Conservation (phyloP, 257 asterid genomes). For the Linaria vulgaris region DNA sequence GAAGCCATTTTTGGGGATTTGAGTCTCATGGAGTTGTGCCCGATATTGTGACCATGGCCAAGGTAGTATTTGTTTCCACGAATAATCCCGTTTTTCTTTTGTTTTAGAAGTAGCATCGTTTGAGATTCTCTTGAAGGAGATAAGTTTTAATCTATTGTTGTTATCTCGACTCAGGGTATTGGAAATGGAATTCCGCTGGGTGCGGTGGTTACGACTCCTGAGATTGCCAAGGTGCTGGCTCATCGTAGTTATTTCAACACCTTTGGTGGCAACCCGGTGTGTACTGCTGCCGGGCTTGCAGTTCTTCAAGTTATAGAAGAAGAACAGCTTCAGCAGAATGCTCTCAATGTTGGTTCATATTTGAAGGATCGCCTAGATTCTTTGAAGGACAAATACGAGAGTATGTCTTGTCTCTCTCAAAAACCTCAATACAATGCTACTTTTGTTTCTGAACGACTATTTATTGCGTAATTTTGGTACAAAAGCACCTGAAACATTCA, state of each 20-base stretch:
- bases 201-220: constrained; percentile 89
- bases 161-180: constrained; percentile 56
- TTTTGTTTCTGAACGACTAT: not conserved
- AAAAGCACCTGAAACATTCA: not conserved
- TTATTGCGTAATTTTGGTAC: too few species aligned
- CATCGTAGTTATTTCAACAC: constrained; percentile 72
- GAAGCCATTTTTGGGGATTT: constrained; percentile 94
- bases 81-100: too few species aligned
- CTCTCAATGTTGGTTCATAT: constrained; percentile 65
- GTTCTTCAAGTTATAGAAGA: constrained; percentile 80
- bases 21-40: constrained; percentile 92
- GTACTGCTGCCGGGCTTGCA: constrained; percentile 91
- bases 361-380: constrained; percentile 64
- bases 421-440: not conserved
- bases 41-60: constrained; percentile 96
- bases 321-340: constrained; percentile 84
- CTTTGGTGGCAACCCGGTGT: constrained; percentile 93
- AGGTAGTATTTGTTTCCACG: constrained; percentile 41
- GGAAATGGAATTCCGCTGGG: constrained; percentile 97
- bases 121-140: too few species aligned
- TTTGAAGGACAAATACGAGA: constrained; percentile 65
- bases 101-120: too few species aligned
- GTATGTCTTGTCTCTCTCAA: constrained; percentile 39
- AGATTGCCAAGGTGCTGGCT: constrained; percentile 72
- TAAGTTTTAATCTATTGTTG: not conserved